These are phyloP conservation scores for Starmerella floris DNA, from an alignment of 805 yeast species.

Conservation along the genomic window DNA sequence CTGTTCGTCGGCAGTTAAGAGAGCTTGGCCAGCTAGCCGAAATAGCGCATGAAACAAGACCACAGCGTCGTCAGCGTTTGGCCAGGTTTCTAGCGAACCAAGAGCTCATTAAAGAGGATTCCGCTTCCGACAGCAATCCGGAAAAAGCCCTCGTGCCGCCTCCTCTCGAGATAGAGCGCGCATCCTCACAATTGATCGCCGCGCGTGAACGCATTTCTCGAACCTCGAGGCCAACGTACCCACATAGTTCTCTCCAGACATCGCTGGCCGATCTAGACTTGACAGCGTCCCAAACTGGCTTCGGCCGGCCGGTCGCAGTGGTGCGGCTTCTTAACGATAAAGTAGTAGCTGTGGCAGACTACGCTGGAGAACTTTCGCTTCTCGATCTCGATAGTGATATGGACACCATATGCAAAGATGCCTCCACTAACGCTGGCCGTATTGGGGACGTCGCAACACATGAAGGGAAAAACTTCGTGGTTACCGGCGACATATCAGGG, in stretches of 20 bases:
- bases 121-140: background rate
- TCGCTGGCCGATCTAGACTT: background rate
- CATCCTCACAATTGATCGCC: background rate
- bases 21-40: conserved; percentile 45
- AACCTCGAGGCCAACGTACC: background rate
- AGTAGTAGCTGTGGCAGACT: background rate
- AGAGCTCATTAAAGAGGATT: background rate
- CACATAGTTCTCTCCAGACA: background rate
- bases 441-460: background rate
- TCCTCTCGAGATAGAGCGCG: background rate
- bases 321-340: background rate
- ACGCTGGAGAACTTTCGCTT: background rate
- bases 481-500: conserved; percentile 1
- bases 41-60: conserved; percentile 44
- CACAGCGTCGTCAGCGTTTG: conserved; percentile 49
- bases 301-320: background rate
- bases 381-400: background rate
- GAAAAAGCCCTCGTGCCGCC: background rate
- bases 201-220: background rate
- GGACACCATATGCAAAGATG: background rate
- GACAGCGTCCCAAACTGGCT: conserved; percentile 2
- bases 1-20: conserved; percentile 41
- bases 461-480: background rate
- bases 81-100: conserved; percentile 30
- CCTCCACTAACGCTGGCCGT: background rate